Evolutionary conservation across 2,329 filamentous ascomycete genomes (phyloP).

Genomic region (Arthrobotrys pseudoclavata): DNA sequence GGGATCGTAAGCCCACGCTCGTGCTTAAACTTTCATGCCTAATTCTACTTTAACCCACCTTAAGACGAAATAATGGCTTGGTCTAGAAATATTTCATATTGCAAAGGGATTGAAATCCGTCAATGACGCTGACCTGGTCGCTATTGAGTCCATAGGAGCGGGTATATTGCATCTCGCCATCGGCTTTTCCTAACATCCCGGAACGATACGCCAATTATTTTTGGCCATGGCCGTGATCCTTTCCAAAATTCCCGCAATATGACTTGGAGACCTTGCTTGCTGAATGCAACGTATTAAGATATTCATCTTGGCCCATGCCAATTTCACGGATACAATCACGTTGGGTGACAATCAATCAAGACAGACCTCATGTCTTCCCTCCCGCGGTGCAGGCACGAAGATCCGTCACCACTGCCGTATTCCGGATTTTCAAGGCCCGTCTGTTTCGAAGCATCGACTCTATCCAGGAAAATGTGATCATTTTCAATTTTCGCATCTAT

Average conservation of each 20-base stretch:
- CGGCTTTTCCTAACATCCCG: background rate
- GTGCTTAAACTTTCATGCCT: background rate
- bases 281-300: slow-evolving; percentile 5
- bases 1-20: slow-evolving; percentile 19
- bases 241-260: slow-evolving; percentile 56
- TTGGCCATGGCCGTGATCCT: slow-evolving; percentile 21
- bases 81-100: background rate
- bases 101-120: slow-evolving; percentile 37
- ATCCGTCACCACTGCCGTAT: slow-evolving; percentile 50
- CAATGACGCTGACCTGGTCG: slow-evolving; percentile 12
- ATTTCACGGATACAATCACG: slow-evolving; percentile 41
- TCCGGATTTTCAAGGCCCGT: slow-evolving; percentile 35
- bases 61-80: slow-evolving; percentile 16
- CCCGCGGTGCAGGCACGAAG: slow-evolving; percentile 57
- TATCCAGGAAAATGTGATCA: slow-evolving; percentile 51
- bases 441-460: slow-evolving; percentile 22
- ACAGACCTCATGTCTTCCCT: slow-evolving; percentile 40
- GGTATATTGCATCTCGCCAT: slow-evolving; percentile 45
- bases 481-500: slow-evolving; percentile 49
- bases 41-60: slow-evolving; percentile 17
- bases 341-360: slow-evolving; percentile 2
- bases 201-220: background rate
- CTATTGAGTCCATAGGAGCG: slow-evolving; percentile 14
- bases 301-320: slow-evolving; percentile 32
- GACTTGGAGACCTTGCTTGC: slow-evolving; percentile 34